A percentile compares a stretch with the other conserved stretches of the same genome.
Evolutionary conservation across 1,284 basidiomycete species (phyloP).

Genomic region (Mycosarcoma mackinlayi): DNA sequence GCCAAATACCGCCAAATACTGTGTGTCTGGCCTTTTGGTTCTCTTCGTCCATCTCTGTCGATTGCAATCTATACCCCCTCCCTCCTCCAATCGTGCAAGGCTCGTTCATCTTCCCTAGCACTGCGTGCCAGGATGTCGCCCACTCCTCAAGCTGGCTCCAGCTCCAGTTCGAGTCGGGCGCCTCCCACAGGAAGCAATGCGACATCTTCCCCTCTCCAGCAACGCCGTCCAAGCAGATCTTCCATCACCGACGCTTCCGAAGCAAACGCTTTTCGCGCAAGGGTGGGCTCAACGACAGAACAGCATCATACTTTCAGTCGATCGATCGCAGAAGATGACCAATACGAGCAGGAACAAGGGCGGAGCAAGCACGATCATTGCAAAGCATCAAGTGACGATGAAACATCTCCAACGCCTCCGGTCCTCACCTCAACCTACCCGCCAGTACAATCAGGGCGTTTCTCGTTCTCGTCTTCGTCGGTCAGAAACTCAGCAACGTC

Average conservation of each 20-base stretch:
- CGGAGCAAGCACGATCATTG: slow-evolving; percentile 18
- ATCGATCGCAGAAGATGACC: slow-evolving; percentile 18
- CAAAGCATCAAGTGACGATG: slow-evolving; percentile 22
- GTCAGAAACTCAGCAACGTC: not conserved
- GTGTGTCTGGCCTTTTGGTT: no score
- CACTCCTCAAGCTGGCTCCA: not conserved
- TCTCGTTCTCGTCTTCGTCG: slow-evolving; percentile 1
- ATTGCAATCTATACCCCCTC: no score
- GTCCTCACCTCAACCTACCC: slow-evolving; percentile 20
- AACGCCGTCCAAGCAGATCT: slow-evolving; percentile 23
- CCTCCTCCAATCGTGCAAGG: no score
- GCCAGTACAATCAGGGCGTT: slow-evolving; percentile 10
- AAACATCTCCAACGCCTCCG: slow-evolving; percentile 16
- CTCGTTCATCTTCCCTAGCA: no score
- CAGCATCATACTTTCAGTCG: not conserved
- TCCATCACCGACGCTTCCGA: slow-evolving; percentile 20
- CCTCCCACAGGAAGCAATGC: slow-evolving; percentile 2
- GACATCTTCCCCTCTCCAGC: slow-evolving; percentile 12
- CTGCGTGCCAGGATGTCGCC: no score
- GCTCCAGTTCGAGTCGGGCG: slow-evolving; percentile 7
- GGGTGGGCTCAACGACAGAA: slow-evolving; percentile 7
- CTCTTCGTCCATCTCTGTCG: no score
- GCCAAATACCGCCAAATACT: not conserved
- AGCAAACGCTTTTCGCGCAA: slow-evolving; percentile 17
- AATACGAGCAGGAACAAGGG: slow-evolving; percentile 10